Evolutionary conservation across 495 filamentous ascomycete genomes (phyloP).

Genomic region (Halenospora varia): DNA sequence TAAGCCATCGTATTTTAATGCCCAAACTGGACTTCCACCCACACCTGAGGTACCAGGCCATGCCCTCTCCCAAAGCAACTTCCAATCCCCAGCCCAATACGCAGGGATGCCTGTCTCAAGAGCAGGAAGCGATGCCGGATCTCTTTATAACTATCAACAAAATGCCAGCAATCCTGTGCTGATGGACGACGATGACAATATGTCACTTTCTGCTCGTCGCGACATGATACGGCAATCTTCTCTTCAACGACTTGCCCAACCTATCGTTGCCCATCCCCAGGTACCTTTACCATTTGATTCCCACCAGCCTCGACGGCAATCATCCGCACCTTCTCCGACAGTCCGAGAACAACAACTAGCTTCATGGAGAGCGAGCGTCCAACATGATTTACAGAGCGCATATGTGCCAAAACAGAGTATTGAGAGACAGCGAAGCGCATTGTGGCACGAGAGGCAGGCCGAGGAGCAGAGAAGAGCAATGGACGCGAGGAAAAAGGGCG

Average conservation of each 20-base stretch:
- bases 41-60: conserved; percentile 23
- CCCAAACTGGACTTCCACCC: conserved; percentile 16
- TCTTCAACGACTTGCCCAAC: conserved; percentile 17
- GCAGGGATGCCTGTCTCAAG: conserved; percentile 2
- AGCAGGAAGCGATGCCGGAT: conserved; percentile 16
- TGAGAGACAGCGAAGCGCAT: conserved; percentile 38
- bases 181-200: conserved; percentile 55
- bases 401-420: conserved; percentile 32
- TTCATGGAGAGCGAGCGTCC: conserved; percentile 71
- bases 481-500: conserved; percentile 39
- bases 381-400: conserved; percentile 49
- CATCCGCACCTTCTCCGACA: conserved; percentile 32
- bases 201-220: conserved; percentile 69
- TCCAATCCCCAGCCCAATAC: conserved; percentile 14
- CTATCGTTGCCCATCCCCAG: conserved; percentile 21
- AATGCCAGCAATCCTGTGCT: conserved; percentile 4
- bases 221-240: conserved; percentile 46
- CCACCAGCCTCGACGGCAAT: conserved; percentile 50
- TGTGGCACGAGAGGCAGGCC: conserved; percentile 42
- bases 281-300: conserved; percentile 44
- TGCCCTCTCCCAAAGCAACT: conserved; percentile 2
- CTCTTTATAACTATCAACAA: conserved; percentile 18
- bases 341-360: conserved; percentile 61
- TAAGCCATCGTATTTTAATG: conserved; percentile 31
- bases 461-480: conserved; percentile 41